phyloP scores from a whole-genome alignment of 495 filamentous ascomycete genomes.

The Pyronema domesticum region DNA sequence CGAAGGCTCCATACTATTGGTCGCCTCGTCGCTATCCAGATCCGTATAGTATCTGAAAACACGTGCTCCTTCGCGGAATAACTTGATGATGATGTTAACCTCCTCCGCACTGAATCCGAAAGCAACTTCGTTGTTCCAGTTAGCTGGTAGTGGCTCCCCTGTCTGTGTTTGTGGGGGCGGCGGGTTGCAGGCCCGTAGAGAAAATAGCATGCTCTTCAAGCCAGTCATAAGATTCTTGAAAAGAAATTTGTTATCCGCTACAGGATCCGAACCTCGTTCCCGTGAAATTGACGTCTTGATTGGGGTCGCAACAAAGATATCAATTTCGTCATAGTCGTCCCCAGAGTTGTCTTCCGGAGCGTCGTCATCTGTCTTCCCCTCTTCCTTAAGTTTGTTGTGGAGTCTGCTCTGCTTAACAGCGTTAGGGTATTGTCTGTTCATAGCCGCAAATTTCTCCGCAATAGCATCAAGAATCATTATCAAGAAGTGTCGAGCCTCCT shows the following conservation, averaged over 20 bases:
- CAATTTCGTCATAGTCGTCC: constrained; percentile 83
- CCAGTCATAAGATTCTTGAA: constrained; percentile 98
- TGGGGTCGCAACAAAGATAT: constrained; percentile 89
- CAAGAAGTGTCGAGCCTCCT: constrained; percentile 82
- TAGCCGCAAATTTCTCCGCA: constrained; percentile 91
- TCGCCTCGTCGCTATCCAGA: constrained; percentile 53
- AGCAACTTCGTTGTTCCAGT: constrained; percentile 79
- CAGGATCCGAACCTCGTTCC: constrained; percentile 76
- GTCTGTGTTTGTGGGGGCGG: constrained; percentile 41
- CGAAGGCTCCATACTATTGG: constrained; percentile 69
- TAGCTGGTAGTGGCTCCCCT: constrained; percentile 49
- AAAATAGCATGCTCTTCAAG: constrained; percentile 90
- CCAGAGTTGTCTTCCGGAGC: constrained; percentile 35
- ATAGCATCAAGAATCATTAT: constrained; percentile 97
- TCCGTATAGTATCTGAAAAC: constrained; percentile 93
- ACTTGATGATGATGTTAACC: constrained; percentile 85
- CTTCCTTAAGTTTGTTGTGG: constrained; percentile 45
- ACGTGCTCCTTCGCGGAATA: constrained; percentile 88
- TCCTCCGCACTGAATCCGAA: constrained; percentile 97
- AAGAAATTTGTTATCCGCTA: constrained; percentile 97
- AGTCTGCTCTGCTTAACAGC: constrained; percentile 75
- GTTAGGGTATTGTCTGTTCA: constrained; percentile 92
- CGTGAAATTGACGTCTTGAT: constrained; percentile 90
- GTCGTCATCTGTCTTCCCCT: constrained; percentile 56
- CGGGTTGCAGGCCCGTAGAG: constrained; percentile 79